Percentiles rank a stretch among this genome's conserved stretches.
phyloP scores from a whole-genome alignment of 139 green algal genomes.

The Micromonas pusilla region DNA sequence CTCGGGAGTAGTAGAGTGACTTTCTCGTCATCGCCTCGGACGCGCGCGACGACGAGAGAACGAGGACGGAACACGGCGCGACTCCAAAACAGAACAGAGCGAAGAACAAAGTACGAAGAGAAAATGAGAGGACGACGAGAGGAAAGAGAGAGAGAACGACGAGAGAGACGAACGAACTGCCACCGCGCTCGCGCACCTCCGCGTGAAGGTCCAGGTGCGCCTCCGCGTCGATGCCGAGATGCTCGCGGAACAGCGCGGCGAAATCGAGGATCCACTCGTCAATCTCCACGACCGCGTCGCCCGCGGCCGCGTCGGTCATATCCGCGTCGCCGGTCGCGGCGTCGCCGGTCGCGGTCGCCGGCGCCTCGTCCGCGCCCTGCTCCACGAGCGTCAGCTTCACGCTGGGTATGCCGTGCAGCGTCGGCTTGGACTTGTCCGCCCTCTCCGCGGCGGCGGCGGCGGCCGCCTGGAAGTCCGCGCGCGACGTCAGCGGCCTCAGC shows the following conservation, averaged over 20 bases:
- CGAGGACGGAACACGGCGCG: neutral
- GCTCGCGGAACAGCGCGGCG: constrained; percentile 70
- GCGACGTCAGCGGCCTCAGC: constrained; percentile 62
- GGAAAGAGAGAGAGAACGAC: neutral
- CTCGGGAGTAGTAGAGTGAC: constrained; percentile 33
- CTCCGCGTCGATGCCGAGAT: constrained; percentile 60
- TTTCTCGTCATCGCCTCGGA: constrained; percentile 29
- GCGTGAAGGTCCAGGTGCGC: constrained; percentile 68
- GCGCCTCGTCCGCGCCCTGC: constrained; percentile 17
- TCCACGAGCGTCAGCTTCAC: constrained; percentile 35
- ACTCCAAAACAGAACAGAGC: neutral
- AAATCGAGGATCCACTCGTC: constrained; percentile 90
- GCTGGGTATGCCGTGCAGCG: constrained; percentile 42
- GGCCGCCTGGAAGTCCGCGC: constrained; percentile 41
- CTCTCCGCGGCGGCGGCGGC: constrained; percentile 27
- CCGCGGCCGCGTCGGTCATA: neutral
- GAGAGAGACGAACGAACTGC: neutral
- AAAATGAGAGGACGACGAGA: neutral
- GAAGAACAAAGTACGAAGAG: neutral
- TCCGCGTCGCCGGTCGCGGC: constrained; percentile 9
- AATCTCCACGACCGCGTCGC: constrained; percentile 41
- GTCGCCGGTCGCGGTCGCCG: constrained; percentile 32
- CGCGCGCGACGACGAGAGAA: neutral
- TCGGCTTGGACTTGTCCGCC: constrained; percentile 15
- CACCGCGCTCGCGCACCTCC: constrained; percentile 31